Evolutionary conservation across 75 land plant species (phyloP).

Genomic region (Adiantum capillusveneris): DNA sequence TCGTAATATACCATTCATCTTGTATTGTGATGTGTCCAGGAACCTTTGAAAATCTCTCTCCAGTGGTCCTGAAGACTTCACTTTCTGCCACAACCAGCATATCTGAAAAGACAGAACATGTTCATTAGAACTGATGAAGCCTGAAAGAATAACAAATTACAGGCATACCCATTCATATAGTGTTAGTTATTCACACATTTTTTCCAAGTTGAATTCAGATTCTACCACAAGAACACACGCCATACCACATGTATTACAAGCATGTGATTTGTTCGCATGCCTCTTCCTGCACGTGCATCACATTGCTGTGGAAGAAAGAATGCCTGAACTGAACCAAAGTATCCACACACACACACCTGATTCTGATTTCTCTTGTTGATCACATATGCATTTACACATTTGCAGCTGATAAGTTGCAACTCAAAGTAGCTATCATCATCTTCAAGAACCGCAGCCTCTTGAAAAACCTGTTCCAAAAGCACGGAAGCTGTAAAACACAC

Average conservation of each 20-base stretch:
- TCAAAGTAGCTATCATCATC: constrained; percentile 59
- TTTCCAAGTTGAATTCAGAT: no score
- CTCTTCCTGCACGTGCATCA: no score
- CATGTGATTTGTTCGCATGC: no score
- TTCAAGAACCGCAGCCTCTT: constrained; percentile 52
- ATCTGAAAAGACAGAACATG: constrained; percentile 36
- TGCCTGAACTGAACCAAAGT: no score
- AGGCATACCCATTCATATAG: no score
- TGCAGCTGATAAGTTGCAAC: constrained; percentile 62
- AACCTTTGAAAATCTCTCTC: constrained; percentile 79
- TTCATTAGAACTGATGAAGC: no score
- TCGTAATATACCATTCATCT: constrained; percentile 80
- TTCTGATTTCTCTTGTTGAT: constrained; percentile 89
- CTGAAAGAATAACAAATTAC: no score
- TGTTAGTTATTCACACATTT: no score
- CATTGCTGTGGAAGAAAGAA: no score
- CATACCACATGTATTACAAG: no score
- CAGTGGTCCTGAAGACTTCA: constrained; percentile 36
- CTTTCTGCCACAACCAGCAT: constrained; percentile 96
- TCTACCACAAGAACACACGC: no score
- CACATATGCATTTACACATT: constrained; percentile 98
- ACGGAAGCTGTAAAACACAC: neutral
- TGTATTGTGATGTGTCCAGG: constrained; percentile 86
- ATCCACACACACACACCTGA: no score
- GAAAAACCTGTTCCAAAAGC: constrained; percentile 50